These are phyloP conservation scores for Xylaria sp. DNA, from an alignment of 2,329 filamentous ascomycete genomes.

Conservation along the genomic window DNA sequence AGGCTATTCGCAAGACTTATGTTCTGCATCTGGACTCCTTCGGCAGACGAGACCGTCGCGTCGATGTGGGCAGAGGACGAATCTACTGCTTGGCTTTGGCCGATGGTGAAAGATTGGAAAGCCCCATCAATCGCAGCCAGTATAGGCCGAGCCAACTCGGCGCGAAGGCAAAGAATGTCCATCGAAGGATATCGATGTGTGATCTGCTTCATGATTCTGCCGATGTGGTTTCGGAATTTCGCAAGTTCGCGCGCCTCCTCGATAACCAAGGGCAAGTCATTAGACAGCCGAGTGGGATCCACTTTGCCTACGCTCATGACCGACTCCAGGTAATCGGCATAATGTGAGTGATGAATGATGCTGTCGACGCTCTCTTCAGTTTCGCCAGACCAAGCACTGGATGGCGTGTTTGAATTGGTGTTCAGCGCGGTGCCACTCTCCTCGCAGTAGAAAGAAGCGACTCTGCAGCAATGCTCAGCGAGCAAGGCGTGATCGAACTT, in stretches of 20 bases:
- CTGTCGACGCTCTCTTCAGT: slow-evolving; percentile 28
- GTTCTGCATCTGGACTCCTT: slow-evolving; percentile 9
- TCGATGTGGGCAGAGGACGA: slow-evolving; percentile 2
- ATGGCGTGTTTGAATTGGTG: neutral
- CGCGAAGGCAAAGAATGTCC: slow-evolving; percentile 35
- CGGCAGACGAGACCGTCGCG: slow-evolving; percentile 2
- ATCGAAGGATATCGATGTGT: slow-evolving; percentile 37
- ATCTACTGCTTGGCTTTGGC: slow-evolving; percentile 17
- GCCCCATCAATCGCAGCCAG: slow-evolving; percentile 30
- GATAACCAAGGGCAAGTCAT: slow-evolving; percentile 27
- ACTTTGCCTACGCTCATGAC: slow-evolving; percentile 27
- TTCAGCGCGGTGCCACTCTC: neutral
- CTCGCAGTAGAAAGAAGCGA: slow-evolving; percentile 31
- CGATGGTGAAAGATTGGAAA: slow-evolving; percentile 32
- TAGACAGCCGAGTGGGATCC: slow-evolving; percentile 19
- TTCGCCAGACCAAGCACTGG: slow-evolving; percentile 21
- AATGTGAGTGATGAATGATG: slow-evolving; percentile 33
- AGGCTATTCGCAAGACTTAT: slow-evolving; percentile 24
- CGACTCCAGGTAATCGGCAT: slow-evolving; percentile 29
- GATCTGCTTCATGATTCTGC: slow-evolving; percentile 35
- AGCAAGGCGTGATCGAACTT: slow-evolving; percentile 23
- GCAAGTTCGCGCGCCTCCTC: slow-evolving; percentile 31
- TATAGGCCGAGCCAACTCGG: slow-evolving; percentile 31
- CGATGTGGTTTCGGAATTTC: slow-evolving; percentile 33
- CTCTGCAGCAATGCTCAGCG: slow-evolving; percentile 34